Percentiles rank a stretch among this genome's conserved stretches.
Conservation (phyloP, 179 eudicot genomes). For the Silene coronaria region DNA sequence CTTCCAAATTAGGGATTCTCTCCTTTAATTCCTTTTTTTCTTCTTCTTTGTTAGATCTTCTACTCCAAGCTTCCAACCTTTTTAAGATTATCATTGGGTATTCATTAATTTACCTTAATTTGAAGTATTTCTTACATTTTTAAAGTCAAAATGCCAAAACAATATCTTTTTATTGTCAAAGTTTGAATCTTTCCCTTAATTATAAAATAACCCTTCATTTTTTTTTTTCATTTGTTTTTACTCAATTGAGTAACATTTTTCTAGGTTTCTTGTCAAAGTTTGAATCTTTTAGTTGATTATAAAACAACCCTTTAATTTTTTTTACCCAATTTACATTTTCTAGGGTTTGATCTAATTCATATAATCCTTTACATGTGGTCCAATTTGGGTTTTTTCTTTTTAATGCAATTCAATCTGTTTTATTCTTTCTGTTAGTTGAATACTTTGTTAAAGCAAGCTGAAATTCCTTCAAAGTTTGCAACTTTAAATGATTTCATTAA, state of each 20-base stretch:
- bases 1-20: conserved; percentile 24
- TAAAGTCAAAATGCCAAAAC: conserved; percentile 27
- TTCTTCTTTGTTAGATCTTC: conserved; percentile 18
- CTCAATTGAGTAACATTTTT: background rate
- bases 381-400: background rate
- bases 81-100: background rate
- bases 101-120: conserved; percentile 11
- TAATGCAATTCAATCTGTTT: conserved; percentile 16
- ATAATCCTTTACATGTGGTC: conserved; percentile 16
- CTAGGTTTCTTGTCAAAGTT: conserved; percentile 13
- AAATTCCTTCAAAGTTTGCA: conserved; percentile 13
- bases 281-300: conserved; percentile 9
- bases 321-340: no score
- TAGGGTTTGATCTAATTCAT: conserved; percentile 27
- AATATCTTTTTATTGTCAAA: conserved; percentile 4
- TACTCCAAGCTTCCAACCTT: conserved; percentile 7
- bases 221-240: background rate
- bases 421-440: conserved; percentile 23
- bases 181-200: conserved; percentile 16
- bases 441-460: conserved; percentile 20
- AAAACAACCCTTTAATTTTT: background rate
- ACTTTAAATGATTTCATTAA: background rate
- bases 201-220: no score
- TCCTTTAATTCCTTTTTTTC: background rate
- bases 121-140: background rate